Conservation (phyloP, 805 yeast species). For the Cyberlindnera maritima region DNA sequence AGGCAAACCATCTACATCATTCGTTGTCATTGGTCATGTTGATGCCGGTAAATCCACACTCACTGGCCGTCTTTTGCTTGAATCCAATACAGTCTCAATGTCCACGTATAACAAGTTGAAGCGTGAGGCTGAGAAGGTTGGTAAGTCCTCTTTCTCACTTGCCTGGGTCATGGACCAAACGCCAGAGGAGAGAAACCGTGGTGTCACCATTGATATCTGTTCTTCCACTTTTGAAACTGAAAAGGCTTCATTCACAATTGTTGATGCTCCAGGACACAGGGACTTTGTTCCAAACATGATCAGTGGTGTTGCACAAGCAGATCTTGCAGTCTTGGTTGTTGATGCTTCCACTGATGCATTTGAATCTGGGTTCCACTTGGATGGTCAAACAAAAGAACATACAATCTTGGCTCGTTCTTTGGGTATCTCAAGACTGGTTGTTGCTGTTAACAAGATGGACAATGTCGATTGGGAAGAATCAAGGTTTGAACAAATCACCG, state of each 20-base stretch:
- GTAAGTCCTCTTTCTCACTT: conserved; percentile 96
- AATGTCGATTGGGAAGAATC: conserved; percentile 83
- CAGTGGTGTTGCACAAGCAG: conserved; percentile 94
- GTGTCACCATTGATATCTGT: conserved; percentile 94
- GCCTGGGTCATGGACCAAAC: conserved; percentile 97
- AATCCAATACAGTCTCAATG: conserved; percentile 97
- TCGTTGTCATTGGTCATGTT: conserved; percentile 99
- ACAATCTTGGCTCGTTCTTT: conserved; percentile 87
- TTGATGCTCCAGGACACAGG: conserved; percentile 96
- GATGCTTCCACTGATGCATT: conserved; percentile 94
- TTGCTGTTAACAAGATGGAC: conserved; percentile 95
- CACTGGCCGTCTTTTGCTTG: conserved; percentile 96
- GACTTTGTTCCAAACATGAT: conserved; percentile 96
- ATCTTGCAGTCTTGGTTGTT: conserved; percentile 85
- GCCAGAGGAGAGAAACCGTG: conserved; percentile 96
- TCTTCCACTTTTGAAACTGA: conserved; percentile 93
- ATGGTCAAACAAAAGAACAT: conserved; percentile 95
- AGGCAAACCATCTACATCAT: conserved; percentile 93
- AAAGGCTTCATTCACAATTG: conserved; percentile 84
- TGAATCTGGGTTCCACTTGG: conserved; percentile 94
- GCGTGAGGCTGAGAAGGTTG: conserved; percentile 96
- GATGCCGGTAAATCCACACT: conserved; percentile 98
- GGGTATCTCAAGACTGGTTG: conserved; percentile 84
- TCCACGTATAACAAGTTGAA: conserved; percentile 96
- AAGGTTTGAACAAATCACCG: conserved; percentile 74